phyloP scores from a whole-genome alignment of 2,329 filamentous ascomycete species.

The Ascochyta clinopodiicola region DNA sequence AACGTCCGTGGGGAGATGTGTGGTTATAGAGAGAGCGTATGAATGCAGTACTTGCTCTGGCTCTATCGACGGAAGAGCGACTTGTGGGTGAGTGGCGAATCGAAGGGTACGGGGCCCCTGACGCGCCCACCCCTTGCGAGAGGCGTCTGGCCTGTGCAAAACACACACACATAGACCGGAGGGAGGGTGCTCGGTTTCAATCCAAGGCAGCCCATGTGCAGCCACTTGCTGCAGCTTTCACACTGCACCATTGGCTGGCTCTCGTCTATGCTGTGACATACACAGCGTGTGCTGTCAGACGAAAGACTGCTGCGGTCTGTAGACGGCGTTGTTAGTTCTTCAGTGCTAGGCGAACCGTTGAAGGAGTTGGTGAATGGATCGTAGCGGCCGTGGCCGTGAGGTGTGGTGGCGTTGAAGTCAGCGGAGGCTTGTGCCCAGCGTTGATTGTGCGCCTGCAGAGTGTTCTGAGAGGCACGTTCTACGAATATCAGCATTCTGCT shows the following conservation, averaged over 20 bases:
- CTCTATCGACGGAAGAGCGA: slow-evolving; percentile 35
- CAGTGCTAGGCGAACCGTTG: slow-evolving; percentile 55
- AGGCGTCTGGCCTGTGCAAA: slow-evolving; percentile 49
- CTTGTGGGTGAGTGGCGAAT: slow-evolving; percentile 43
- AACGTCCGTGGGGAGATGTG: background rate
- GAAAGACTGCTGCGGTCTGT: slow-evolving; percentile 61
- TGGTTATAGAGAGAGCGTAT: background rate
- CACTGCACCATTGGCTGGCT: slow-evolving; percentile 67
- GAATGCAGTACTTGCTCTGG: background rate
- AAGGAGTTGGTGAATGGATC: slow-evolving; percentile 49
- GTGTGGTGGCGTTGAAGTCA: slow-evolving; percentile 38
- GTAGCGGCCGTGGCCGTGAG: slow-evolving; percentile 29
- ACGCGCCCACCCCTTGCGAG: slow-evolving; percentile 42
- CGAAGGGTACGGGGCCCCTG: slow-evolving; percentile 34
- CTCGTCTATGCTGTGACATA: slow-evolving; percentile 63
- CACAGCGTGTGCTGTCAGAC: slow-evolving; percentile 61
- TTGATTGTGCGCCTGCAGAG: slow-evolving; percentile 53
- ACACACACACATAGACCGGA: slow-evolving; percentile 49
- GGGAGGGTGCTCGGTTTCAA: slow-evolving; percentile 57
- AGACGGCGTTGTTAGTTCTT: slow-evolving; percentile 57
- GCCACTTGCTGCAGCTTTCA: slow-evolving; percentile 68
- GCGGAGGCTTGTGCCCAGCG: slow-evolving; percentile 54
- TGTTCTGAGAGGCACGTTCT: slow-evolving; percentile 45
- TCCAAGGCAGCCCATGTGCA: slow-evolving; percentile 65
- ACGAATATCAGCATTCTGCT: slow-evolving; percentile 1